Base-by-base conservation (phyloP, 1,284 basidiomycete genomes). In the Tilletia caries region DNA sequence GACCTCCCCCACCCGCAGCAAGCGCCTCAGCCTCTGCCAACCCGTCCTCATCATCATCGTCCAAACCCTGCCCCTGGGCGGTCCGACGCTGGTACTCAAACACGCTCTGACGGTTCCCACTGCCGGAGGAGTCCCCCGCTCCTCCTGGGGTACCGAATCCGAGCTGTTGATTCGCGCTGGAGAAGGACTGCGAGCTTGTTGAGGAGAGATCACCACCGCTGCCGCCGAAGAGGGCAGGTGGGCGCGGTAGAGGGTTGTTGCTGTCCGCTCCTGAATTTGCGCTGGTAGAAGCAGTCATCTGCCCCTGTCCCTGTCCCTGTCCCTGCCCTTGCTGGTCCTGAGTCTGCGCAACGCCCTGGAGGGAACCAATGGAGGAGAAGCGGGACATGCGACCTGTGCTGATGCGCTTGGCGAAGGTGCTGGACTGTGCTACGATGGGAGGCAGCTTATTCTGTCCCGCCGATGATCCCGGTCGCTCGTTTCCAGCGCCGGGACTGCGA, bases 361-460 rank as follows among this genome's bases (percentile, higher is more conserved):
- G 54, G 8, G 54, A 60, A 5, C 54, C 54, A 20, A 60, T 33
- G 20, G 54, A 60, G 8, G 54, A 60, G 54, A 33, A 60, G n/a
- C 54, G 23, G 27, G 13, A 8, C 54, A 60, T 60, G 27, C 54
- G 54, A 6, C 54, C 54, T 27, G 8, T 29, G 27, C 54, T 60
- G 8, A 60, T 1, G 1, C 54, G 6, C 15, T 32, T 25, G 10
- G 54, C 23, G 29, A 60, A 60, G 6, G 54, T 60, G 54, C 54
- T 5, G 25, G 23, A 60, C 2, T 18, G 20, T 2, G 54, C 25
- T 1, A 25, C 8, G 15, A 27, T 15, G 15, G 54, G 32, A 29
- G 54, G 20, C 12, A 25, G 20, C 8, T 6, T 25, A 5, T 18
- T 18, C 12, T 25, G n/a, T 32, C 8, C 20, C 29, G 29, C 18